phyloP scores from a whole-genome alignment of 805 yeast genomes.

The Lachancea sp. region DNA sequence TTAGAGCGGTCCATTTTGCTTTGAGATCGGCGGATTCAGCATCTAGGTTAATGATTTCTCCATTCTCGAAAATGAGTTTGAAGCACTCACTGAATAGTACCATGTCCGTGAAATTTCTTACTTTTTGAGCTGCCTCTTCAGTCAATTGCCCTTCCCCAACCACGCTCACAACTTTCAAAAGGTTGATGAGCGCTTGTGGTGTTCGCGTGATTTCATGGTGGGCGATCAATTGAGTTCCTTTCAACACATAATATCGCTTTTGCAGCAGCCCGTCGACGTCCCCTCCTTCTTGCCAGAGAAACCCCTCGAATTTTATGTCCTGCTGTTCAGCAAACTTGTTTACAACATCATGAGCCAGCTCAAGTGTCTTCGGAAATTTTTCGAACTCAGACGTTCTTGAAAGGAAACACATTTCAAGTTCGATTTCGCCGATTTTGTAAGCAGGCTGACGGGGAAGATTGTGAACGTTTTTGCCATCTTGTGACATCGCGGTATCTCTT shows the following conservation, averaged over 20 bases:
- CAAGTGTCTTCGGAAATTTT: constrained; percentile 63
- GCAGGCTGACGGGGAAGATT: constrained; percentile 38
- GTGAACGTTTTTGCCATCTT: constrained; percentile 6
- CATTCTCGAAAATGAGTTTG: constrained; percentile 67
- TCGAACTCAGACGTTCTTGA: constrained; percentile 58
- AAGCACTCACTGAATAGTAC: constrained; percentile 66
- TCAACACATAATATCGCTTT: constrained; percentile 66
- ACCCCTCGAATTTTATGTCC: constrained; percentile 50
- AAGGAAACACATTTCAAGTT: constrained; percentile 60
- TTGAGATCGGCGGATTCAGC: constrained; percentile 65
- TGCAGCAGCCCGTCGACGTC: constrained; percentile 65
- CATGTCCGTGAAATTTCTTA: constrained; percentile 67
- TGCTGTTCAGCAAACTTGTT: constrained; percentile 34
- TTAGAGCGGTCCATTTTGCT: constrained; percentile 54
- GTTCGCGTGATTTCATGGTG: constrained; percentile 64
- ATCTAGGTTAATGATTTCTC: constrained; percentile 78
- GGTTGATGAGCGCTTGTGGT: constrained; percentile 69
- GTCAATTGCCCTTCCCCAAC: constrained; percentile 28
- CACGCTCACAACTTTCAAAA: constrained; percentile 51
- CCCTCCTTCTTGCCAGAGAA: constrained; percentile 84
- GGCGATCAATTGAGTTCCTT: constrained; percentile 67
- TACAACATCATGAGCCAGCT: constrained; percentile 42
- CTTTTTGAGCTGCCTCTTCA: constrained; percentile 26
- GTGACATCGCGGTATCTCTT: constrained; percentile 14
- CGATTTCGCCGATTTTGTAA: constrained; percentile 57